A percentile compares a stretch with the other conserved stretches of the same genome.
Conservation (phyloP, 768 basidiomycete genomes). For the Rhizopogon vulgaris region DNA sequence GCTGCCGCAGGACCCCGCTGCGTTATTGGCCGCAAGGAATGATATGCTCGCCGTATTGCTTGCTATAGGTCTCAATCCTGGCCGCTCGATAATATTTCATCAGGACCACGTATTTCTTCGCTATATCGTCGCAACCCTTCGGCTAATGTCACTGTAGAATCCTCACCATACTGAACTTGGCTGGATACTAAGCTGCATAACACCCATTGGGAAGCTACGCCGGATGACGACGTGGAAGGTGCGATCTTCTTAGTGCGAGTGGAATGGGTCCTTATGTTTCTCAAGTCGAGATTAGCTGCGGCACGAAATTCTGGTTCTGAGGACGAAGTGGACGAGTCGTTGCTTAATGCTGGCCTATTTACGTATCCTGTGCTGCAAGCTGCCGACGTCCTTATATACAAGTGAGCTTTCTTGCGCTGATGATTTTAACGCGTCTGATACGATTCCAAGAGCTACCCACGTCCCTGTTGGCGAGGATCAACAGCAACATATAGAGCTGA, state of each 20-base stretch:
- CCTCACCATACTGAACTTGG: constrained; percentile 79
- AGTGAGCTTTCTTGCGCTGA: constrained; percentile 37
- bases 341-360: constrained; percentile 80
- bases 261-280: neutral
- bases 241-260: constrained; percentile 4
- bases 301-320: constrained; percentile 70
- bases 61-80: constrained; percentile 80
- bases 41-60: constrained; percentile 81
- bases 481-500: constrained; percentile 87
- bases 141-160: constrained; percentile 43
- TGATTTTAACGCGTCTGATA: neutral
- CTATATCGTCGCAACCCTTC: constrained; percentile 46
- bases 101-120: constrained; percentile 69
- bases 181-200: constrained; percentile 85
- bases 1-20: constrained; percentile 74
- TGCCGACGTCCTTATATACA: constrained; percentile 85
- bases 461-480: constrained; percentile 98
- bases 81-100: constrained; percentile 69
- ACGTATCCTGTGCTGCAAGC: constrained; percentile 93
- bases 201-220: constrained; percentile 74
- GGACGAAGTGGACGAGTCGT: constrained; percentile 73
- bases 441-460: constrained; percentile 64
- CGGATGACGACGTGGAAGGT: constrained; percentile 99
- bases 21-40: constrained; percentile 53
- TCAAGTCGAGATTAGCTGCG: constrained; percentile 67